A percentile compares a stretch with the other conserved stretches of the same genome.
Evolutionary conservation across 345 rosid genomes (phyloP).

Genomic region (Raphanus raphanistrum): DNA sequence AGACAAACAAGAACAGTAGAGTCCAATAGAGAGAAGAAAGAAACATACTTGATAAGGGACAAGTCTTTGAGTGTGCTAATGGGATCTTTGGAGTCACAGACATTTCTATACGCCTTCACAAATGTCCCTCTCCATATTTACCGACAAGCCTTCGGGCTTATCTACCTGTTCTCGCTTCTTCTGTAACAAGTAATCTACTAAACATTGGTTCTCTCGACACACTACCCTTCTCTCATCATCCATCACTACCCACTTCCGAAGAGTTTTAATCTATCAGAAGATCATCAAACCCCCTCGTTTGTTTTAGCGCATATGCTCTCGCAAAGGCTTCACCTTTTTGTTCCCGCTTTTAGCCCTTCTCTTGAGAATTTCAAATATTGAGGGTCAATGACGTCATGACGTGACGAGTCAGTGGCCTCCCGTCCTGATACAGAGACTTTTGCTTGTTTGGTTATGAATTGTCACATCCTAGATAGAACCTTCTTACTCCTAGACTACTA

Average conservation of each 20-base stretch:
- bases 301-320: background rate
- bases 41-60: slow-evolving; percentile 65
- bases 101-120: slow-evolving; percentile 56
- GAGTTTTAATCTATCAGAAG: background rate
- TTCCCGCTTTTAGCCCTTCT: background rate
- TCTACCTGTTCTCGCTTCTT: slow-evolving; percentile 57
- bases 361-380: background rate
- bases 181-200: slow-evolving; percentile 57
- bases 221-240: slow-evolving; percentile 48
- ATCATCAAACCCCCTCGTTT: background rate
- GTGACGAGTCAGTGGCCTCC: background rate
- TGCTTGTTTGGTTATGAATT: background rate
- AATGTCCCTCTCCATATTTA: slow-evolving; percentile 59
- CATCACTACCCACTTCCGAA: slow-evolving; percentile 38
- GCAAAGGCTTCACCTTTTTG: background rate
- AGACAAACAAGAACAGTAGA: background rate
- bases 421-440: background rate
- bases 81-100: slow-evolving; percentile 54
- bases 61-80: slow-evolving; percentile 72
- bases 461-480: background rate
- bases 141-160: slow-evolving; percentile 52
- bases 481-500: background rate
- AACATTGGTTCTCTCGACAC: slow-evolving; percentile 61
- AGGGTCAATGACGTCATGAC: background rate
- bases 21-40: background rate